Base-by-base conservation (phyloP, 257 asterid genomes). In the Nicotiana sylvestris region DNA sequence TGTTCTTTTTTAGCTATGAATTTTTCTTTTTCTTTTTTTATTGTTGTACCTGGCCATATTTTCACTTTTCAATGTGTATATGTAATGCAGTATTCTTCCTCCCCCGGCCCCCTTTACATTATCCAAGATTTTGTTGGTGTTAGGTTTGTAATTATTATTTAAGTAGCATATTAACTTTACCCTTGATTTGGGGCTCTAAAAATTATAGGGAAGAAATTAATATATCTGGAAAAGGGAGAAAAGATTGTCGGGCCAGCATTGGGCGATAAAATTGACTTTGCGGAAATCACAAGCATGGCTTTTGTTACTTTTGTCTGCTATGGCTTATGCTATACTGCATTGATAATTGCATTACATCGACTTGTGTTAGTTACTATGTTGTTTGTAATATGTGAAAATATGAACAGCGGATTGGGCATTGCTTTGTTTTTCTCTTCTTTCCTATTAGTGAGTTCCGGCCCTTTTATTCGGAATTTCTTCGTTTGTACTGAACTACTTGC, bases 241-340 rank as follows among this genome's bases (percentile, higher is more conserved):
- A 46, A 72, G 32, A 72, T 46, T 10, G 61, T 30, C 49, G 79
- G 78, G 79, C 13, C 79, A 72, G 12, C 43, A 13, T 29, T 74
- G 81, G 65, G 0, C 37, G 37, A 82, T 76, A 82, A 64, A 80
- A 27, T 18, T 66, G 27, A 61, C 89, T 86, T 88, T 87, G 90
- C 89, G 80, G 82, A 68, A 68, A 53, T 86, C 88, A 39, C 91
- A 91, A 86, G 88, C 87, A 86, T 91, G 61, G 88, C 87, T 86
- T 88, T 78, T 69, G 2, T 30, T 21, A 29, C 35, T 61, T 61
- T 81, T 87, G 83, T 80, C 90, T 79, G 84, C 55, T 60, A 53
- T 80, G 57, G 62, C 66, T 29, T 25, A n/a, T 65, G 5, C 76
- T 61, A 9, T 61, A 61, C 33, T 21, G 5, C 64, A 58, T 58